Percentiles rank a stretch among this genome's conserved stretches.
These are phyloP conservation scores for Arthrobotrys iridis DNA, from an alignment of 2,329 filamentous ascomycete species.

Conservation along the genomic window DNA sequence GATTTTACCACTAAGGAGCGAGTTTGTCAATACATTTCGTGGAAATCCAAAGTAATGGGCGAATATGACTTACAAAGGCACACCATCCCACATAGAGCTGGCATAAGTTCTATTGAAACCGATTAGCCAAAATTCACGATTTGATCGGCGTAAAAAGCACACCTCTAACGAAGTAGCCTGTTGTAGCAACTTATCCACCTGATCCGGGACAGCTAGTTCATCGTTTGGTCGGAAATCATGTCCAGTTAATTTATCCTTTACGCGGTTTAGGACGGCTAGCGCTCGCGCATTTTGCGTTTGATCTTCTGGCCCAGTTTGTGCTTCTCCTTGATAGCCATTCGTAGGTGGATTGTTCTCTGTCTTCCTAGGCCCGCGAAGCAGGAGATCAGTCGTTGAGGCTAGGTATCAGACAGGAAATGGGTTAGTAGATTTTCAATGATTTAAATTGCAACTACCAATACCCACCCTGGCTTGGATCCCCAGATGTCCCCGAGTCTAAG, in stretches of 20 bases:
- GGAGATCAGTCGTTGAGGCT: constrained; percentile 13
- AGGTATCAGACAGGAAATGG: neutral
- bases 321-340: constrained; percentile 22
- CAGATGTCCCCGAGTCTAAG: constrained; percentile 42
- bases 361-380: neutral
- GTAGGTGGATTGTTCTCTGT: constrained; percentile 16
- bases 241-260: constrained; percentile 95
- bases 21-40: neutral
- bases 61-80: constrained; percentile 42
- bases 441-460: neutral
- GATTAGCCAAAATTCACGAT: neutral
- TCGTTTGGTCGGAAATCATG: constrained; percentile 87
- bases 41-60: too few relatives aligned
- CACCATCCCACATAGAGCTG: constrained; percentile 52
- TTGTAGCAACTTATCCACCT: constrained; percentile 93
- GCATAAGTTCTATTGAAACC: constrained; percentile 36
- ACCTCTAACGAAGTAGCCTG: constrained; percentile 91
- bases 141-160: neutral
- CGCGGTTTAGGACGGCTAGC: constrained; percentile 86
- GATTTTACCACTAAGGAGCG: constrained; percentile 21
- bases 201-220: constrained; percentile 83
- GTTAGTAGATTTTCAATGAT: neutral
- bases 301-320: constrained; percentile 23
- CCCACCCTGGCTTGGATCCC: constrained; percentile 19
- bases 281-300: constrained; percentile 78